Evolutionary conservation across 441 rosid genomes (phyloP).

Genomic region (Macaranga tanarius): DNA sequence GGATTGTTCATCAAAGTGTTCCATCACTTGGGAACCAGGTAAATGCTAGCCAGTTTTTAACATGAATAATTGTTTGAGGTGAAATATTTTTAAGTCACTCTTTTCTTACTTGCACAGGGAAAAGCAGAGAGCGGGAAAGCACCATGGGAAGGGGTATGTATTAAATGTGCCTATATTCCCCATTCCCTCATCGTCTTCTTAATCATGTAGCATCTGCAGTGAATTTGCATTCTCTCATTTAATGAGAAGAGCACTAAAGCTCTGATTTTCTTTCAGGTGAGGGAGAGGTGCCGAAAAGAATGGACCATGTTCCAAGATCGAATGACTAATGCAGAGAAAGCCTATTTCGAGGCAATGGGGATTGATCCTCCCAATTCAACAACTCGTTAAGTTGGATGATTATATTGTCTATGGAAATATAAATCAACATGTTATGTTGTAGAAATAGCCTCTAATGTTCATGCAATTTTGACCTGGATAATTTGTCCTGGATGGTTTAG

Average conservation of each 20-base stretch:
- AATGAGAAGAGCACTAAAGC: background rate
- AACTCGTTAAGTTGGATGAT: slow-evolving; percentile 11
- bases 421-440: background rate
- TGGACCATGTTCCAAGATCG: slow-evolving; percentile 86
- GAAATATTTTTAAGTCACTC: background rate
- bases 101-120: slow-evolving; percentile 48
- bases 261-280: slow-evolving; percentile 45
- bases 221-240: background rate
- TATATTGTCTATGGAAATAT: background rate
- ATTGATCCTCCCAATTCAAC: slow-evolving; percentile 32
- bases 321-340: slow-evolving; percentile 56
- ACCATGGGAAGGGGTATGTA: slow-evolving; percentile 90
- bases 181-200: too few species aligned
- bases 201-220: background rate
- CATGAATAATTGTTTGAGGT: background rate
- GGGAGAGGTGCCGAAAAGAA: slow-evolving; percentile 80
- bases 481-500: background rate
- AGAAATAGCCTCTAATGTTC: background rate
- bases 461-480: slow-evolving; percentile 6
- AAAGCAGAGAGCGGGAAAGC: slow-evolving; percentile 51
- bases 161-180: background rate
- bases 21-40: slow-evolving; percentile 97
- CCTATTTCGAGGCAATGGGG: slow-evolving; percentile 49
- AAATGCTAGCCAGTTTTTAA: slow-evolving; percentile 14
- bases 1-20: slow-evolving; percentile 85